Evolutionary conservation across 805 yeast species (phyloP), one percentile per base, ranked within the genome.

Genomic region (Saccharomycopsis babjevae): DNA sequence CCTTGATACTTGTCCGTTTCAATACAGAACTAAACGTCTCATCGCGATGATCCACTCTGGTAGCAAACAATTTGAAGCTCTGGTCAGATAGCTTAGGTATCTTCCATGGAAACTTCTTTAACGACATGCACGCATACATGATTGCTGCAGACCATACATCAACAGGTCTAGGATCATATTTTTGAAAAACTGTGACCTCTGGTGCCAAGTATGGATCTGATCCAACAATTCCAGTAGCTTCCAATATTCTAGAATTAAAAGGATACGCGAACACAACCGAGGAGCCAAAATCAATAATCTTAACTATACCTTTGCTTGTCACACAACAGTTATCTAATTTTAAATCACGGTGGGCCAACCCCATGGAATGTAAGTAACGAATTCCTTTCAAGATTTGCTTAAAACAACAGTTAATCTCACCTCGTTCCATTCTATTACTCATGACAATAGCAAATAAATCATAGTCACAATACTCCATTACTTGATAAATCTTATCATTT

Each of bases 111-210:
- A 91, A 91, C 74, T 90, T 88, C 70, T 89, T 86, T 71, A 91
- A 77, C 62, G 89, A 82, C 97, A 91, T 90, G 76, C 97, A 91
- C 66, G 96, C 89, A 73, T 88, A 88, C 57, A 91, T 88, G 62
- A 91, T 89, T 8, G 96, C 97, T 39, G 84, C 84, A 6, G 96
- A 88, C 97, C 97, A 91, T 55, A 91, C 83, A 74, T 91, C 97
- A 6, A 91, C 96, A 0, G 97, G 96, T 65, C 96, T 80, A 16
- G 97, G 97, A 70, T 89, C 96, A 69, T 91, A 91, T 64, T 86
- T 85, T 66, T 83, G 77, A 70, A 88, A 86, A 10, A 89, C 88
- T 64, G 92, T 82, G 7, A 89, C 96, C 71, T 91, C 97, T 0
- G 97, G 97, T 0, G 97, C 96, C 71, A 91, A 75, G 72, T 88